Base-by-base conservation (phyloP, 441 rosid genomes). In the Syzygium malaccense region DNA sequence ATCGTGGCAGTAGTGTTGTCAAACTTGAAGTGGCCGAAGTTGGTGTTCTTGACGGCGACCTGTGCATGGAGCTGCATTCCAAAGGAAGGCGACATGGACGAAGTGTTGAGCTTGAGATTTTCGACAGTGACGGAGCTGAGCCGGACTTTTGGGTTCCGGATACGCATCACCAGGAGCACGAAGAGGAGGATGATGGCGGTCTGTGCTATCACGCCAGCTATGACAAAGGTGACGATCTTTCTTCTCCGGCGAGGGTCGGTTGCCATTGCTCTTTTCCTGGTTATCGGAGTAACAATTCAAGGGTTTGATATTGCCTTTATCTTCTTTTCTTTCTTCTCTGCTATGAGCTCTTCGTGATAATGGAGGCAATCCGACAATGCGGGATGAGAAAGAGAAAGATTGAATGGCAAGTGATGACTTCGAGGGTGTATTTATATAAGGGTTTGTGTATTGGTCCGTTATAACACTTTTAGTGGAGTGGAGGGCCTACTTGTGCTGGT, bases 111-210 rank as follows among this genome's bases (percentile, higher is more conserved):
- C 18, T 87, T 62, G 33, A 89, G 88, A 55, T 68, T 85, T 17
- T 89, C 87, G 2, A 84, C 37, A 1, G 84, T 26, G 7, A 75
- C 64, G 71, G 87, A 53, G 41, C n/a, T 32, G 45, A 89, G 49
- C 23, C 85, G 64, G 66, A 68, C 85, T 25, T 87, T 87, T 3
- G 41, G 86, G 83, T 87, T 87, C 55, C 87, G 86, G 37, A 86
- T 62, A 49, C 68, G 78, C 53, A 80, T 62, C 41, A 89, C 57
- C 33, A 89, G 45, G 86, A 89, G 80, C 26, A 80, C 68, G 51
- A 89, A 87, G 85, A 89, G 88, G 23, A 86, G 49, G 86, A 89
- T 86, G 86, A 89, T 87, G 75, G 55, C 55, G 17, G 68, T 58
- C 54, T 86, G 86, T 55, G 86, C 55, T 41, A 89, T 58, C 66